phyloP scores from a whole-genome alignment of 441 rosid species.

The Corymbia calophylla region DNA sequence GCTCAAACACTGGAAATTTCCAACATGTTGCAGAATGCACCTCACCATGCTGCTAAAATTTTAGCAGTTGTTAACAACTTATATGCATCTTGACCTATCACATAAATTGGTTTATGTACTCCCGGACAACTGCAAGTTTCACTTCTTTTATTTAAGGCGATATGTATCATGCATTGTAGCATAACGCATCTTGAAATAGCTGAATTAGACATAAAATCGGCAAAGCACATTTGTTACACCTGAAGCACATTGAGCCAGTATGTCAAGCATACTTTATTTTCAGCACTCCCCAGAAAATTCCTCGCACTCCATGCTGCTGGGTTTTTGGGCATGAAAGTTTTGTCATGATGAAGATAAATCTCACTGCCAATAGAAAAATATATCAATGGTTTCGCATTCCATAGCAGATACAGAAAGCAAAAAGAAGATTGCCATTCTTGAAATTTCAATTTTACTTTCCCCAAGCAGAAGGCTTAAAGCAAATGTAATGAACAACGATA shows the following conservation, averaged over 20 bases:
- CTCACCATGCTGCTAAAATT: neutral
- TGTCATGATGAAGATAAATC: constrained; percentile 70
- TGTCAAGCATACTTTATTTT: constrained; percentile 59
- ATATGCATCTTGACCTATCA: neutral
- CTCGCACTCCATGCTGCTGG: constrained; percentile 84
- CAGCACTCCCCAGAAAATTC: constrained; percentile 68
- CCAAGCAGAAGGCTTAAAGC: neutral
- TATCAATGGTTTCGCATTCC: neutral
- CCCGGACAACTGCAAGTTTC: neutral
- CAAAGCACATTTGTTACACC: constrained; percentile 21
- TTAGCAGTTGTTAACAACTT: neutral
- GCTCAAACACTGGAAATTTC: neutral
- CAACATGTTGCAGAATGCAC: neutral
- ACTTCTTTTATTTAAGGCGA: neutral
- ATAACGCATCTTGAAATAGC: neutral
- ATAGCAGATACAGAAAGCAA: neutral
- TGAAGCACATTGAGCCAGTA: constrained; percentile 93
- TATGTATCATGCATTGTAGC: neutral
- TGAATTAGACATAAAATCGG: neutral
- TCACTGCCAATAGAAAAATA: constrained; percentile 39
- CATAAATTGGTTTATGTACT: neutral
- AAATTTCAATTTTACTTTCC: neutral
- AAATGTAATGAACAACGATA: neutral
- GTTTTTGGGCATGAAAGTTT: constrained; percentile 64
- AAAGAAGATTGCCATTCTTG: neutral